Percentiles rank a stretch among this genome's conserved stretches.
These are phyloP conservation scores for Rhodotorula sp. DNA, from an alignment of 1,284 basidiomycete genomes.

Conservation along the genomic window DNA sequence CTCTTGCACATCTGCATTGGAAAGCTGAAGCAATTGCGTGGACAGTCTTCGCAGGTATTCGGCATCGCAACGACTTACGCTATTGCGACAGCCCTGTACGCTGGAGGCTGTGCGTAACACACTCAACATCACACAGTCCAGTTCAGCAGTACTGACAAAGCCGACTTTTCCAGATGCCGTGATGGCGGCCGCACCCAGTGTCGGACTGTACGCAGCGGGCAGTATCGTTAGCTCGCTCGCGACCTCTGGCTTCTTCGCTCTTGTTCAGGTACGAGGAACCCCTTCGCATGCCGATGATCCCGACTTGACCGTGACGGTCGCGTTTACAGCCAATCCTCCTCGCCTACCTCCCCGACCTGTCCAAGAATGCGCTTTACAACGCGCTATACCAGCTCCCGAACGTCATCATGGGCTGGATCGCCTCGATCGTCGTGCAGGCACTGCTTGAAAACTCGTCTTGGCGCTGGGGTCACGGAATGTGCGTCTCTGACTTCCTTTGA, in stretches of 20 bases:
- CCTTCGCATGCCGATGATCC: background rate
- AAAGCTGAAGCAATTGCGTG: background rate
- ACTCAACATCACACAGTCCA: background rate
- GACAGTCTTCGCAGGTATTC: background rate
- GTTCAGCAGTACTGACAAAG: background rate
- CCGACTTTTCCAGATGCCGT: background rate
- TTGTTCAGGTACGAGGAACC: background rate
- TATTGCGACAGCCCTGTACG: background rate
- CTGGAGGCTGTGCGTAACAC: background rate
- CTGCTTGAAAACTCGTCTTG: background rate
- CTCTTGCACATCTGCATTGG: background rate
- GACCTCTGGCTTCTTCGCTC: background rate
- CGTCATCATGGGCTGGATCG: background rate
- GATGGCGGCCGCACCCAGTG: background rate
- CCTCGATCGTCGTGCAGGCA: background rate
- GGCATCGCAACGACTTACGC: background rate
- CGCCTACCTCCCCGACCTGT: background rate
- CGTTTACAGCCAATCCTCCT: background rate
- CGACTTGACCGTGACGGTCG: background rate
- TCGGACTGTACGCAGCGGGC: background rate
- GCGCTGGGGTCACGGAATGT: constrained; percentile 7
- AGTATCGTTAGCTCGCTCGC: background rate
- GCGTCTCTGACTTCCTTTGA: background rate
- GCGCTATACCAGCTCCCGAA: background rate
- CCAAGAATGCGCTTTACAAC: background rate